Conservation (phyloP, 345 rosid genomes). For the Noccaea caerulescens region DNA sequence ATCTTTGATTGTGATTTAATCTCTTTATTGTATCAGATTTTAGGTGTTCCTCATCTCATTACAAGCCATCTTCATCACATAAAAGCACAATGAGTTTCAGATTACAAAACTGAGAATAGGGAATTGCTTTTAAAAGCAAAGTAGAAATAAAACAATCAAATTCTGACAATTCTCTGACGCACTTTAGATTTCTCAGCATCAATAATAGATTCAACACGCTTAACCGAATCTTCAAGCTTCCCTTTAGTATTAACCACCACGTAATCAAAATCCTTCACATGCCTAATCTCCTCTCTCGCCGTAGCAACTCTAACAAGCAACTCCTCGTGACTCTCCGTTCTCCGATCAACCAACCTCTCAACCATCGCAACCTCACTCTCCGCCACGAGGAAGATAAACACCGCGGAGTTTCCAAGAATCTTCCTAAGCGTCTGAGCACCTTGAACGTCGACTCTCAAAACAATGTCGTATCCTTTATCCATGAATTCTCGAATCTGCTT, state of each 20-base stretch:
- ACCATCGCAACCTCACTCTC: constrained; percentile 82
- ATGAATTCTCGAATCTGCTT: constrained; percentile 72
- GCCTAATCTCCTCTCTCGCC: constrained; percentile 80
- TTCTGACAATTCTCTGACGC: constrained; percentile 57
- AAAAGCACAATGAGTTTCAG: background rate
- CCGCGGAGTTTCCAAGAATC: constrained; percentile 68
- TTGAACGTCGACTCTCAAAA: constrained; percentile 87
- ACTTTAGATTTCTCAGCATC: constrained; percentile 96
- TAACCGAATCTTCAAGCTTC: constrained; percentile 73
- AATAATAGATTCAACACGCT: constrained; percentile 67
- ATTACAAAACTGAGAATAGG: constrained; percentile 28
- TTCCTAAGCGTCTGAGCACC: constrained; percentile 75
- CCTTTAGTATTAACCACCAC: constrained; percentile 84
- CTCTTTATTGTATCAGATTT: background rate
- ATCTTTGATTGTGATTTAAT: background rate
- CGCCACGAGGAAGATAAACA: constrained; percentile 77
- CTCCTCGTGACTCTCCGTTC: constrained; percentile 73
- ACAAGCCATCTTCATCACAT: background rate
- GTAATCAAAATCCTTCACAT: constrained; percentile 70
- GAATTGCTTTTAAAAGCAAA: constrained; percentile 27
- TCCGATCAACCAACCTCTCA: constrained; percentile 79
- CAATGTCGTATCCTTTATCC: constrained; percentile 69
- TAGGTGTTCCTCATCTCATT: background rate
- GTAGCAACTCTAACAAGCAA: constrained; percentile 78
- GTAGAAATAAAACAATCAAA: constrained; percentile 41